Conservation (phyloP, 352 stramenopile genomes). For the Globisporangium rhizosaccharum region DNA sequence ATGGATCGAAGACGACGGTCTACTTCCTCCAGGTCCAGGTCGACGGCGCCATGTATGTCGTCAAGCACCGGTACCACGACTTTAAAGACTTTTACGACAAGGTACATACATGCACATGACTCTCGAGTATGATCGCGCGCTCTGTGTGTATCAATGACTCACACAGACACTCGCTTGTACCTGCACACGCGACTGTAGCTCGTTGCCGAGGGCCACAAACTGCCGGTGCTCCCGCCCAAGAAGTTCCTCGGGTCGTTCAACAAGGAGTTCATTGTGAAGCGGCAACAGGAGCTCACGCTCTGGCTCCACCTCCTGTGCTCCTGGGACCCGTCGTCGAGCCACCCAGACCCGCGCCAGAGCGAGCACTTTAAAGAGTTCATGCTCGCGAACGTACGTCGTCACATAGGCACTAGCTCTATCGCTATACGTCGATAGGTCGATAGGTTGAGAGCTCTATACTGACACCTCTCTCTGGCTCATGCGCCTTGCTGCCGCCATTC, state of each 20-base stretch:
- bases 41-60: conserved; percentile 70
- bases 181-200: conserved; percentile 29
- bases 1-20: conserved; percentile 83
- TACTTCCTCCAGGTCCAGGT: conserved; percentile 83
- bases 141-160: background rate
- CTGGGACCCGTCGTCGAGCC: conserved; percentile 53
- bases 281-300: conserved; percentile 81
- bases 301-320: conserved; percentile 84
- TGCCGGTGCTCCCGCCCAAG: conserved; percentile 77
- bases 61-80: conserved; percentile 82
- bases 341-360: conserved; percentile 59
- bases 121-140: conserved; percentile 1
- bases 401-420: no score
- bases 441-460: background rate
- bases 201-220: conserved; percentile 65
- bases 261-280: conserved; percentile 88
- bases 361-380: conserved; percentile 81
- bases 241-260: conserved; percentile 89
- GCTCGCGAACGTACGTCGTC: conserved; percentile 52
- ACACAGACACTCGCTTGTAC: background rate
- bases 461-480: background rate
- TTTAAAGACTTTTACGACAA: conserved; percentile 88
- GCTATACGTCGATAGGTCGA: background rate
- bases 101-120: conserved; percentile 20
- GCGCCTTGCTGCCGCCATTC: background rate